Conservation (phyloP, 108 stramenopile genomes). For the Conticribra guillardii region DNA sequence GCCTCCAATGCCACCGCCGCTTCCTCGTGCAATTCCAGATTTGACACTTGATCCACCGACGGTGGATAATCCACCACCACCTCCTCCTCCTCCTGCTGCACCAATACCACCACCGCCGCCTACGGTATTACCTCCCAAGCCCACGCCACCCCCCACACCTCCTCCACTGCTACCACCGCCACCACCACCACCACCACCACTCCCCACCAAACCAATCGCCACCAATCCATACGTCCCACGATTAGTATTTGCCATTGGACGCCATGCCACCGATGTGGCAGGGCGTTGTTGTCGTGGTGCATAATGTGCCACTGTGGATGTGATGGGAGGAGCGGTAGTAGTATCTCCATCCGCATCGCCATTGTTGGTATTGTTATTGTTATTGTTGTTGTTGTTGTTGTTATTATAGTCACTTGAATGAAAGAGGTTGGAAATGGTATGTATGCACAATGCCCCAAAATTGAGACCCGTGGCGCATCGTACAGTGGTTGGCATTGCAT, state of each 20-base stretch:
- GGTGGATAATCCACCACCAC: too few relatives aligned
- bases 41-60: too few relatives aligned
- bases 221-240: constrained; percentile 43
- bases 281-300: constrained; percentile 71
- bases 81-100: too few relatives aligned
- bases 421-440: constrained; percentile 53
- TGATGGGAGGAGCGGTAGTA: constrained; percentile 8
- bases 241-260: constrained; percentile 19
- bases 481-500: constrained; percentile 8
- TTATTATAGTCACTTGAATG: not conserved
- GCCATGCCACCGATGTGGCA: constrained; percentile 75
- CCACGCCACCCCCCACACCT: too few relatives aligned
- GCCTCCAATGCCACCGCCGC: too few relatives aligned
- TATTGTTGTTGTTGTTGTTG: too few relatives aligned
- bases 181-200: constrained; percentile 8
- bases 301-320: constrained; percentile 70
- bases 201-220: constrained; percentile 67
- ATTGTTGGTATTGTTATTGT: constrained; percentile 7
- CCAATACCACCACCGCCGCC: too few relatives aligned
- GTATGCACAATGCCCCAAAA: constrained; percentile 73
- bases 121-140: too few relatives aligned
- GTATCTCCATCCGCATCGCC: too few relatives aligned
- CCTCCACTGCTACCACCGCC: constrained; percentile 1
- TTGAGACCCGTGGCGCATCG: constrained; percentile 76
- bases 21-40: too few relatives aligned